Evolutionary conservation across 2,329 filamentous ascomycete genomes (phyloP).

Genomic region (Calonectria pauciramosa): DNA sequence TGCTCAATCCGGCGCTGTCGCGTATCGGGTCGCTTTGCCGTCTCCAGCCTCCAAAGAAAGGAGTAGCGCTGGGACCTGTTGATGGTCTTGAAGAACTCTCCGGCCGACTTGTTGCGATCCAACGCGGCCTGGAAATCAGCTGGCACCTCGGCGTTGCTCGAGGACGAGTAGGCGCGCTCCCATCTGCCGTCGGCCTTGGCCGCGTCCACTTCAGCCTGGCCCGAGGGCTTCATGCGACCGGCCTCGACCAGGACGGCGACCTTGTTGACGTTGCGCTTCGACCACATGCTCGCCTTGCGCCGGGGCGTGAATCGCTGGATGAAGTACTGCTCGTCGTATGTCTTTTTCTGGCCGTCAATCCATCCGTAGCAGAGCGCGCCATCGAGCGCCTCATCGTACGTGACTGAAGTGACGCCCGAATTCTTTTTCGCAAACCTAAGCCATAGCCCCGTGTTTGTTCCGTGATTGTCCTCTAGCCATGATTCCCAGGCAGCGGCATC

Average conservation of each 20-base stretch:
- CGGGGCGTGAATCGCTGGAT: conserved; percentile 72
- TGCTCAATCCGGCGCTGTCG: conserved; percentile 55
- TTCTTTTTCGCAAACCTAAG: conserved; percentile 64
- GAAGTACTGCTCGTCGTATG: conserved; percentile 62
- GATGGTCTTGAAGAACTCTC: conserved; percentile 57
- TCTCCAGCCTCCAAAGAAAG: conserved; percentile 61
- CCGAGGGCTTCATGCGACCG: conserved; percentile 64
- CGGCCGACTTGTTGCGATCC: conserved; percentile 51
- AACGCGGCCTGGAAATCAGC: conserved; percentile 63
- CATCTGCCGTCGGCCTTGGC: conserved; percentile 71
- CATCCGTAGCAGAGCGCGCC: conserved; percentile 72
- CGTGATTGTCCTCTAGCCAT: conserved; percentile 34
- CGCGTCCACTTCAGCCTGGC: conserved; percentile 64
- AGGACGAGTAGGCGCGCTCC: conserved; percentile 68
- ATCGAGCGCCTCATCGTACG: conserved; percentile 67
- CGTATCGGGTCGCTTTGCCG: conserved; percentile 54
- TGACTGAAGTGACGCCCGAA: conserved; percentile 58
- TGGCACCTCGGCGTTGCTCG: conserved; percentile 61
- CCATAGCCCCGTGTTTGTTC: conserved; percentile 55
- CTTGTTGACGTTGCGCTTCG: conserved; percentile 69
- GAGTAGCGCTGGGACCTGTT: conserved; percentile 60
- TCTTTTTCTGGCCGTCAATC: conserved; percentile 70
- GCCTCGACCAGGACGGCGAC: conserved; percentile 59
- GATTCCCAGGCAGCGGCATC: conserved; percentile 32
- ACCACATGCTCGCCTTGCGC: conserved; percentile 68